Conservation (phyloP, 176 grass and related monocot genomes). For the Rhynchospora pubera region DNA sequence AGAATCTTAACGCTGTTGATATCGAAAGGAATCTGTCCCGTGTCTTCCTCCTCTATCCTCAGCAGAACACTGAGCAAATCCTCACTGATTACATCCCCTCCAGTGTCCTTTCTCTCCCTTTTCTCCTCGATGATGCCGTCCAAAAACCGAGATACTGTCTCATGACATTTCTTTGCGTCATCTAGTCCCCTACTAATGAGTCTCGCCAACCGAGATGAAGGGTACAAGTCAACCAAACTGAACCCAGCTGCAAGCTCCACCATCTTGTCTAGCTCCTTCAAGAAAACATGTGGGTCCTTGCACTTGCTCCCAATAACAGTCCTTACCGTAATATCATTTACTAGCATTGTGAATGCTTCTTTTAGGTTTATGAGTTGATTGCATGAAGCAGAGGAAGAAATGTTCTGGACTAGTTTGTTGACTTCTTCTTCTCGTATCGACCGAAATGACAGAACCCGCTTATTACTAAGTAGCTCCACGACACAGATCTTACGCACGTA, state of each 20-base stretch:
- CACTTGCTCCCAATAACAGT: not conserved
- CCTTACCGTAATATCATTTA: not conserved
- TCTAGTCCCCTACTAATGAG: conserved; percentile 7
- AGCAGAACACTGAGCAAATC: not conserved
- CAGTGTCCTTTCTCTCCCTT: not conserved
- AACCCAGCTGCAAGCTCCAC: conserved; percentile 23
- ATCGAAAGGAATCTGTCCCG: not conserved
- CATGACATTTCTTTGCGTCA: not conserved
- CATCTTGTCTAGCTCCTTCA: not conserved
- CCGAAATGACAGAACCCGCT: conserved; percentile 16
- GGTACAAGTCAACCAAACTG: conserved; percentile 45
- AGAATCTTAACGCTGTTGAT: too few relatives aligned
- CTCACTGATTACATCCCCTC: not conserved
- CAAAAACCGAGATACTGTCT: not conserved
- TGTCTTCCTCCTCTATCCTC: not conserved
- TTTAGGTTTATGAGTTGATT: not conserved
- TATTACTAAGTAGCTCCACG: conserved; percentile 29
- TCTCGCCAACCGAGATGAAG: conserved; percentile 26
- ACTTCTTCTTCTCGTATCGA: conserved; percentile 30
- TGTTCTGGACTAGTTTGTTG: not conserved
- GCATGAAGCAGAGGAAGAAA: not conserved
- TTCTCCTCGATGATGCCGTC: not conserved
- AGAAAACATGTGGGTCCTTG: not conserved
- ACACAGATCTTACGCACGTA: conserved; percentile 37
- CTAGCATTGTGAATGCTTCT: not conserved